phyloP scores from a whole-genome alignment of 192 early-diverging fungal genomes.

The Entophlyctis helioformis region DNA sequence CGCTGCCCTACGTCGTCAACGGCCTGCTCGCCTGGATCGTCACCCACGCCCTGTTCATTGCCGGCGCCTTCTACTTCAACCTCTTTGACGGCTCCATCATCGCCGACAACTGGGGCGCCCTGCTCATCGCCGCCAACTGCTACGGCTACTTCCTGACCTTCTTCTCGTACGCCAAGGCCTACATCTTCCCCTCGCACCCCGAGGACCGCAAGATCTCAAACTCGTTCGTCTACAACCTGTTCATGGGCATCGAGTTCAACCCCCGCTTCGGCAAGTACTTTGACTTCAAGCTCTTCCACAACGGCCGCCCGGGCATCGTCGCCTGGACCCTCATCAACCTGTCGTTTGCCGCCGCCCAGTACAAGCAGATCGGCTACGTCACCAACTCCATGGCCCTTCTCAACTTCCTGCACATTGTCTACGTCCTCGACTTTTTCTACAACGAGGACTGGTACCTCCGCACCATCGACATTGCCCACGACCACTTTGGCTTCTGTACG shows the following conservation, averaged over 20 bases:
- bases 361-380: slow-evolving; percentile 56
- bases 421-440: slow-evolving; percentile 72
- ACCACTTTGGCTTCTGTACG: slow-evolving; percentile 72
- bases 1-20: slow-evolving; percentile 67
- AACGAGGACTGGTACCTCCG: slow-evolving; percentile 79
- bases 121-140: slow-evolving; percentile 57
- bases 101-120: slow-evolving; percentile 62
- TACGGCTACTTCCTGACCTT: slow-evolving; percentile 68
- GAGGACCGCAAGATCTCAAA: slow-evolving; percentile 69
- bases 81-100: slow-evolving; percentile 56
- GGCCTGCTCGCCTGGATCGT: slow-evolving; percentile 62
- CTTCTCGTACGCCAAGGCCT: slow-evolving; percentile 61
- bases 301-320: slow-evolving; percentile 73
- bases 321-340: slow-evolving; percentile 73
- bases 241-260: slow-evolving; percentile 78
- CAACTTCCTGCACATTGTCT: slow-evolving; percentile 59
- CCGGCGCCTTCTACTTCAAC: slow-evolving; percentile 45
- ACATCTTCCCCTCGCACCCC: slow-evolving; percentile 56
- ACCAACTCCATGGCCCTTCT: slow-evolving; percentile 74
- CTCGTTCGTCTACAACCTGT: slow-evolving; percentile 60
- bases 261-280: slow-evolving; percentile 61
- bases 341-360: slow-evolving; percentile 68
- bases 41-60: slow-evolving; percentile 54
- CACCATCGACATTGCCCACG: slow-evolving; percentile 75
- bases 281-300: slow-evolving; percentile 78